Percentiles rank a stretch among this genome's conserved stretches.
These are phyloP conservation scores for Phytophthora litchii DNA, from an alignment of 352 stramenopile species.

Conservation along the genomic window DNA sequence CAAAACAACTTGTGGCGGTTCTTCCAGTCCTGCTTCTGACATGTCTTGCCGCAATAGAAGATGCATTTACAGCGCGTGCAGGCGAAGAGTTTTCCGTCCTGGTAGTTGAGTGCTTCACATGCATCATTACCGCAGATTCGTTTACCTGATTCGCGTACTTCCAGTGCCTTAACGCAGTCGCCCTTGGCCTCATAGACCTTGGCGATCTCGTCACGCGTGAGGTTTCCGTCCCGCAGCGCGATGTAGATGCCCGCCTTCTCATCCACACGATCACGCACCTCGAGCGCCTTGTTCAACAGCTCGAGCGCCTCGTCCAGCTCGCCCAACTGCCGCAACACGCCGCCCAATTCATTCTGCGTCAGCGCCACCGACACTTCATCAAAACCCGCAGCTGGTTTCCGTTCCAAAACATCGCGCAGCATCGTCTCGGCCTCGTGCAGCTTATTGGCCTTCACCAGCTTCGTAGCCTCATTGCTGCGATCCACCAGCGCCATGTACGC, in stretches of 20 bases:
- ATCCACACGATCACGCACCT: conserved; percentile 50
- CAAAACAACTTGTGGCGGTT: conserved; percentile 57
- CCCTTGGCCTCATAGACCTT: conserved; percentile 74
- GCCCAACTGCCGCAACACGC: conserved; percentile 53
- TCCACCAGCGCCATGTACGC: conserved; percentile 57
- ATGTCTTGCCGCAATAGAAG: conserved; percentile 73
- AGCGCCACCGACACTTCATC: conserved; percentile 63
- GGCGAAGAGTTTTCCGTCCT: conserved; percentile 35
- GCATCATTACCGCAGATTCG: conserved; percentile 60
- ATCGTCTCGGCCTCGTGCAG: conserved; percentile 47
- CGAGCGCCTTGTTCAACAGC: conserved; percentile 50
- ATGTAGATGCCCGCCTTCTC: conserved; percentile 35
- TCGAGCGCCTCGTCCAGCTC: conserved; percentile 55
- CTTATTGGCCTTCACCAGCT: conserved; percentile 45
- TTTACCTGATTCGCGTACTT: conserved; percentile 44
- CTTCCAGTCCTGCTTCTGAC: conserved; percentile 74
- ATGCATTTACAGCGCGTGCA: conserved; percentile 74
- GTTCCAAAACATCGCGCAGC: conserved; percentile 49
- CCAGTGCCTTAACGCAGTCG: conserved; percentile 50
- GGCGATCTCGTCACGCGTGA: conserved; percentile 72
- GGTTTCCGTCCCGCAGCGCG: conserved; percentile 60
- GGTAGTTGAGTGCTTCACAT: conserved; percentile 61
- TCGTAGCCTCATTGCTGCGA: conserved; percentile 50
- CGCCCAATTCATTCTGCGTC: conserved; percentile 61
- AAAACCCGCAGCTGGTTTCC: conserved; percentile 59